Evolutionary conservation across 1,284 basidiomycete genomes (phyloP).

Genomic region (Ustilago hordei): DNA sequence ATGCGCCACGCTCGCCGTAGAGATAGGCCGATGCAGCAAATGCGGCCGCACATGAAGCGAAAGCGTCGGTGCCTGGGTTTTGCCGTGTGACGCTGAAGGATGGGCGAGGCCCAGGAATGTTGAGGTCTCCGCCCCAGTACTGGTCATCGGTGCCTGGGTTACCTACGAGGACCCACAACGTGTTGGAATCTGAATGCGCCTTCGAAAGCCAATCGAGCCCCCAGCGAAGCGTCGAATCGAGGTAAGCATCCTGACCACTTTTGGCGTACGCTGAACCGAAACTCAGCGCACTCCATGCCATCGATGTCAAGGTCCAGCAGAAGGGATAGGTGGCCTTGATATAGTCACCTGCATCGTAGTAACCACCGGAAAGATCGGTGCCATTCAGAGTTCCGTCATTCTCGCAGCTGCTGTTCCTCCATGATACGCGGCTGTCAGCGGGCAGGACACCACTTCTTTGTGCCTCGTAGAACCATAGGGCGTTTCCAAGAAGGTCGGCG

Average conservation of each 20-base stretch:
- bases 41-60: constrained; percentile 83
- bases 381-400: constrained; percentile 81
- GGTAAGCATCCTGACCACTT: constrained; percentile 85
- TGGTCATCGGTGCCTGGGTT: constrained; percentile 77
- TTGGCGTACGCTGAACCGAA: constrained; percentile 84
- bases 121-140: constrained; percentile 88
- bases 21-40: constrained; percentile 86
- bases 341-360: constrained; percentile 87
- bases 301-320: constrained; percentile 82
- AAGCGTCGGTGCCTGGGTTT: constrained; percentile 86
- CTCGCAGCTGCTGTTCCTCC: constrained; percentile 84
- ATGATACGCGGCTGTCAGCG: constrained; percentile 79
- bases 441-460: constrained; percentile 85
- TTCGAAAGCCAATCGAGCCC: constrained; percentile 91
- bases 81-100: constrained; percentile 82
- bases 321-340: constrained; percentile 76
- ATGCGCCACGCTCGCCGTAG: constrained; percentile 72
- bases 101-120: constrained; percentile 80
- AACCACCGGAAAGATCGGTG: constrained; percentile 85
- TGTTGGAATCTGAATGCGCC: constrained; percentile 82
- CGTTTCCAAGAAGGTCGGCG: constrained; percentile 81
- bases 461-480: constrained; percentile 89
- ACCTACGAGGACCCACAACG: constrained; percentile 83
- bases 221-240: constrained; percentile 81
- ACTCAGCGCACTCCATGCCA: constrained; percentile 87